Percentiles rank a stretch among this genome's conserved stretches.
These are phyloP conservation scores for Fusarium burgessii DNA, from an alignment of 2,329 filamentous ascomycete genomes.

Conservation along the genomic window DNA sequence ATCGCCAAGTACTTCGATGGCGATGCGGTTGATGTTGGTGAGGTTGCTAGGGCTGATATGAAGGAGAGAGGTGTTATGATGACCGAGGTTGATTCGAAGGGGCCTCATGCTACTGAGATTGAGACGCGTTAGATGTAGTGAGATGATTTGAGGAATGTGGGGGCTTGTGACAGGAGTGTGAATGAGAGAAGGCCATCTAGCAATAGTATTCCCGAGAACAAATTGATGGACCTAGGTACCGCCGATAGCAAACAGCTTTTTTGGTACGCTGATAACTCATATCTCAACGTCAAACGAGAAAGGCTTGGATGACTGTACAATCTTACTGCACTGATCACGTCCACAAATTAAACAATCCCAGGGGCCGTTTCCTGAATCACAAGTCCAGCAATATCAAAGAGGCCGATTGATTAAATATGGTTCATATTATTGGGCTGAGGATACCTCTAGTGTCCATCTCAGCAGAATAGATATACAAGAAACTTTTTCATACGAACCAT, in stretches of 20 bases:
- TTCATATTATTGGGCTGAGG: not conserved
- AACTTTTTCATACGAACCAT: conserved; percentile 3
- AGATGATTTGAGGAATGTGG: fast-evolving
- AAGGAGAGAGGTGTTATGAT: conserved; percentile 8
- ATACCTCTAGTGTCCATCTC: not conserved
- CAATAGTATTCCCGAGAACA: not conserved
- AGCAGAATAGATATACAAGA: conserved; percentile 24
- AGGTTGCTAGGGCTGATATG: conserved; percentile 20
- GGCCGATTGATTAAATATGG: not conserved
- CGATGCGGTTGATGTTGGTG: conserved; percentile 15
- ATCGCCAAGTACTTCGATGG: conserved; percentile 23
- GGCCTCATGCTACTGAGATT: conserved; percentile 2
- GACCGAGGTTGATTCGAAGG: not conserved
- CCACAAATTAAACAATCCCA: too few species aligned
- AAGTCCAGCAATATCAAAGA: too few species aligned
- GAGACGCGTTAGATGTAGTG: not conserved
- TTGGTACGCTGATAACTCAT: fast-evolving
- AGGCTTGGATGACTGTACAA: too few species aligned
- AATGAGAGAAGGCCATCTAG: too few species aligned
- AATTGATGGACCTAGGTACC: too few species aligned
- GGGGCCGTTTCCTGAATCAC: too few species aligned
- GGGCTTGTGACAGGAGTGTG: fast-evolving
- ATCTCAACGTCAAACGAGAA: too few species aligned
- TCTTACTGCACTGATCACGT: too few species aligned
- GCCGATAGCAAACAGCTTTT: not conserved